Percentiles rank a stretch among this genome's conserved stretches.
These are phyloP conservation scores for Fonsecaea multimorphosa DNA, from an alignment of 2,329 filamentous ascomycete genomes.

Conservation along the genomic window DNA sequence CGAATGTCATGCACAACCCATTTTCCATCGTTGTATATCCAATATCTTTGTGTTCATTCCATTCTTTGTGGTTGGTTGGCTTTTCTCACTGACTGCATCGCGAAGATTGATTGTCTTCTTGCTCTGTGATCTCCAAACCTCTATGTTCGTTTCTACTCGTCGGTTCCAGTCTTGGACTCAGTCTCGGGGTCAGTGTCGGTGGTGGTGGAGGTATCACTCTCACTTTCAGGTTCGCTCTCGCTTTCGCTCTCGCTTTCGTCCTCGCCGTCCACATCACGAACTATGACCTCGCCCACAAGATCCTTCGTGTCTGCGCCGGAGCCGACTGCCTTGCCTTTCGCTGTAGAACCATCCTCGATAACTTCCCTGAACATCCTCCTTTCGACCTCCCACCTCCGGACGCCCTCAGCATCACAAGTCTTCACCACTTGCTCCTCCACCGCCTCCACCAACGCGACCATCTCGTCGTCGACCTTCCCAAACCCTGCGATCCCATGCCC, in stretches of 20 bases:
- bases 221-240: background rate
- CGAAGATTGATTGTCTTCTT: no score
- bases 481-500: slow-evolving; percentile 20
- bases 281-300: background rate
- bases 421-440: slow-evolving; percentile 19
- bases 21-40: background rate
- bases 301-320: background rate
- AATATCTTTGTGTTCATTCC: background rate
- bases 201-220: background rate
- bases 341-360: background rate
- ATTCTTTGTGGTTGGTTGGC: no score
- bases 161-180: background rate
- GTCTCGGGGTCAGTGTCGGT: background rate
- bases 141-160: background rate
- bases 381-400: slow-evolving; percentile 29
- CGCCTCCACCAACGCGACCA: slow-evolving; percentile 15
- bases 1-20: background rate
- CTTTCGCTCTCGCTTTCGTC: background rate
- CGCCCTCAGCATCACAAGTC: slow-evolving; percentile 22
- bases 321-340: background rate
- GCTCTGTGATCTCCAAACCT: background rate
- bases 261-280: background rate
- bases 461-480: slow-evolving; percentile 24
- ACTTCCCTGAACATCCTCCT: slow-evolving; percentile 18
- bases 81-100: no score